These are phyloP conservation scores for Sporisorium exsertum DNA, from an alignment of 1,284 basidiomycete genomes.

Conservation along the genomic window DNA sequence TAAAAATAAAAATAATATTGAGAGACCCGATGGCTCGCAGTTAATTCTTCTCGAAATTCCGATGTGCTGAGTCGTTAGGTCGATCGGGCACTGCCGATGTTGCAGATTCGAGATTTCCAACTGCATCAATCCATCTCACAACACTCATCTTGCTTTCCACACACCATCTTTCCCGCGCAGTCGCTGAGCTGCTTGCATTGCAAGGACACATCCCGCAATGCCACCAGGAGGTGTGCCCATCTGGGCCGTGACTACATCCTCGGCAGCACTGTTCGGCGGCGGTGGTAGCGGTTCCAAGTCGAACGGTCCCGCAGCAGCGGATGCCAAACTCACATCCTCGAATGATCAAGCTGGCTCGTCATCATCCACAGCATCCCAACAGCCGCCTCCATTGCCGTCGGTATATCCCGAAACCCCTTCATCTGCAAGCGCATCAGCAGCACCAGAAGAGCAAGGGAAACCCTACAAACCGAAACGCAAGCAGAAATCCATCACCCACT, in stretches of 20 bases:
- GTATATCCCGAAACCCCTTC: not conserved
- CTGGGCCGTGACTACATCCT: constrained; percentile 42
- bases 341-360: not conserved
- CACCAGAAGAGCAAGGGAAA: constrained; percentile 5
- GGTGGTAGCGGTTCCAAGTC: constrained; percentile 14
- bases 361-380: constrained; percentile 3
- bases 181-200: not conserved
- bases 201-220: constrained; percentile 9
- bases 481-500: constrained; percentile 30
- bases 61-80: constrained; percentile 5
- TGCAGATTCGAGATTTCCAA: not conserved
- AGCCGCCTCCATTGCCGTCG: not conserved
- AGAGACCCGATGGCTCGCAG: no score
- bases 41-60: no score
- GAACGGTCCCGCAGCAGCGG: constrained; percentile 14
- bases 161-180: not conserved
- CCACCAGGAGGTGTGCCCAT: constrained; percentile 40
- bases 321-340: constrained; percentile 7
- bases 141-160: not conserved
- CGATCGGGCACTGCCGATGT: not conserved
- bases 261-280: constrained; percentile 31
- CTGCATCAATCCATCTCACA: constrained; percentile 2
- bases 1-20: no score
- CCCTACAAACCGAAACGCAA: constrained; percentile 40
- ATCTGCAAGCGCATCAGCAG: not conserved